These are phyloP conservation scores for thale cress (Arabidopsis thaliana) DNA, from an alignment of 345 rosid genomes.

Conservation along the genomic window DNA sequence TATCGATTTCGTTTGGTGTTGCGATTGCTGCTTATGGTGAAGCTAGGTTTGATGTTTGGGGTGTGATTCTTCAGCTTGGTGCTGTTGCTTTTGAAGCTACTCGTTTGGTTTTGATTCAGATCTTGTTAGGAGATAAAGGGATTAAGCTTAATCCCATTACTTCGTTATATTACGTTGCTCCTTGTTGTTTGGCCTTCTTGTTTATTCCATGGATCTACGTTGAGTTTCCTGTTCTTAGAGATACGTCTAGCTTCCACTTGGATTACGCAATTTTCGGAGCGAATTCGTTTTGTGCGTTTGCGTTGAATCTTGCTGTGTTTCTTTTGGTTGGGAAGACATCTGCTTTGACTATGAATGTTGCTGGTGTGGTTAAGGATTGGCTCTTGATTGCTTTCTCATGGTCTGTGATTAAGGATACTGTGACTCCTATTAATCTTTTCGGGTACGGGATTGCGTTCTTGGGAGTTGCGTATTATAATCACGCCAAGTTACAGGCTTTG, in stretches of 20 bases:
- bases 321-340: slow-evolving; percentile 95
- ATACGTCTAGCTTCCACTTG: slow-evolving; percentile 81
- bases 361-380: slow-evolving; percentile 99
- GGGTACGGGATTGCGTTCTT: slow-evolving; percentile 88
- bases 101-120: slow-evolving; percentile 88
- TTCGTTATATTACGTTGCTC: slow-evolving; percentile 83
- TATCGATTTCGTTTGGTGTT: slow-evolving; percentile 93
- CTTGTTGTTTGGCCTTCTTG: slow-evolving; percentile 85
- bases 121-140: slow-evolving; percentile 68
- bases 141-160: slow-evolving; percentile 85
- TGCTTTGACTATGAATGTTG: slow-evolving; percentile 97
- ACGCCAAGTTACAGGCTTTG: slow-evolving; percentile 83
- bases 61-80: slow-evolving; percentile 84
- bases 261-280: slow-evolving; percentile 91
- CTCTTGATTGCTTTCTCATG: slow-evolving; percentile 91
- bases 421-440: slow-evolving; percentile 79
- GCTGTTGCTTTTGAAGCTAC: slow-evolving; percentile 98
- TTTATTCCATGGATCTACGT: slow-evolving; percentile 91
- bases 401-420: slow-evolving; percentile 97
- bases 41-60: slow-evolving; percentile 88
- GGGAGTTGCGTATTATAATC: slow-evolving; percentile 93
- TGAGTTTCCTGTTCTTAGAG: slow-evolving; percentile 74
- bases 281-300: slow-evolving; percentile 88
- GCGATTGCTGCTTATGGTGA: slow-evolving; percentile 93
- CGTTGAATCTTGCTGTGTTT: slow-evolving; percentile 91